phyloP scores from a whole-genome alignment of 768 basidiomycete genomes.

The Kondoa subrosea region DNA sequence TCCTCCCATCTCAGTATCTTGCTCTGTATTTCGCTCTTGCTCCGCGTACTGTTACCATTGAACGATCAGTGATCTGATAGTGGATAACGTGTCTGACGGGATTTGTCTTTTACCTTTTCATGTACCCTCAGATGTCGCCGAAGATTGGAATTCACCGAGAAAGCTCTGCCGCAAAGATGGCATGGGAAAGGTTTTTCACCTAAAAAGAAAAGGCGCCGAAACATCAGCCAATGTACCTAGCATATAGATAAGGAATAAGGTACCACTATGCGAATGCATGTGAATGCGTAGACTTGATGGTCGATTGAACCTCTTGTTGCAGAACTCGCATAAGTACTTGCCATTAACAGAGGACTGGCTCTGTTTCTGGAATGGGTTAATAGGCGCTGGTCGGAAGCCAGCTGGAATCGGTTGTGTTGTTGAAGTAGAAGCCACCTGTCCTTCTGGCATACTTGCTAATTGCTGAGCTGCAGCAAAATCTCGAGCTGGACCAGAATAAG shows the following conservation, averaged over 20 bases:
- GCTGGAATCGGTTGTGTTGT: neutral
- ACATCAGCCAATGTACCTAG: neutral
- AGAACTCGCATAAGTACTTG: constrained; percentile 5
- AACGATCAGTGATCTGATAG: too few relatives aligned
- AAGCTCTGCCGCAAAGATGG: neutral
- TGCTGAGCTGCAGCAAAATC: too few relatives aligned
- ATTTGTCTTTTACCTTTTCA: too few relatives aligned
- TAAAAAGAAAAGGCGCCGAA: neutral
- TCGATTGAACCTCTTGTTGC: constrained; percentile 1
- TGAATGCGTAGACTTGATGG: neutral
- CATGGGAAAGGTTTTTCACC: neutral
- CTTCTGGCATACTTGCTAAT: too few relatives aligned
- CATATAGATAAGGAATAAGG: neutral
- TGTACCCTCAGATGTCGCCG: constrained; percentile 6
- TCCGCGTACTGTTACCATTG: neutral
- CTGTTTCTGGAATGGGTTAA: neutral
- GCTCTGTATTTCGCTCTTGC: too few relatives aligned
- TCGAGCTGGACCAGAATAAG: neutral
- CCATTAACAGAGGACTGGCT: neutral
- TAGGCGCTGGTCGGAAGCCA: neutral
- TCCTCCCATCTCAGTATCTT: neutral
- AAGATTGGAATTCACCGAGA: constrained; percentile 2
- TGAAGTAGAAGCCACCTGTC: too few relatives aligned
- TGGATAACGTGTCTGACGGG: too few relatives aligned
- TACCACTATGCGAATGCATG: constrained; percentile 5